Conservation (phyloP, 2,329 filamentous ascomycete species). For the Ophiostoma piceae region DNA sequence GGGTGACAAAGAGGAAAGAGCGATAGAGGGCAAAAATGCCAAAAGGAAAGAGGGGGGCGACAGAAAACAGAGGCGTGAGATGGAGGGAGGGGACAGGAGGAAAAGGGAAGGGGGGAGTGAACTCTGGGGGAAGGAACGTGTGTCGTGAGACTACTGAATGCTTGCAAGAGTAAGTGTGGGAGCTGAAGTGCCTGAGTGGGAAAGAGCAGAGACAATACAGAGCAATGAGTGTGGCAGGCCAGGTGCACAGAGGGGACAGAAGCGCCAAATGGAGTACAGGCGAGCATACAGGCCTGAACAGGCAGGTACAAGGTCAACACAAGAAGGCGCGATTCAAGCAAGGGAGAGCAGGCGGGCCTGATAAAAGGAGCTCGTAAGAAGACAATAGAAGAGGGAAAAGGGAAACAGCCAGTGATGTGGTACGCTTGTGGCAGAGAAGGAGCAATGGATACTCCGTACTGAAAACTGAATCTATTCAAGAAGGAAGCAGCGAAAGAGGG, state of each 20-base stretch:
- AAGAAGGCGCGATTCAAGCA: constrained; percentile 11
- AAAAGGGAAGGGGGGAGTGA: neutral
- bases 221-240: constrained; percentile 4
- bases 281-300: neutral
- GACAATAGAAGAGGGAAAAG: neutral
- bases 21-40: neutral
- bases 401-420: neutral
- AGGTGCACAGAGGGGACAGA: neutral
- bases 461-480: neutral
- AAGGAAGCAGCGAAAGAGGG: neutral
- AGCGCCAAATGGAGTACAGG: neutral
- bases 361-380: neutral
- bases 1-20: constrained; percentile 12
- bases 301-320: neutral
- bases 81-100: neutral
- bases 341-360: neutral
- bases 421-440: neutral
- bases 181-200: neutral
- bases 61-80: neutral
- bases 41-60: constrained; percentile 1
- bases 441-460: neutral
- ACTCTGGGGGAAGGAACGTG: neutral
- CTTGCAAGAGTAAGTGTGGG: neutral
- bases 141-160: neutral
- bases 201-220: neutral